Percentiles rank a stretch among this genome's conserved stretches.
Evolutionary conservation across 805 yeast genomes (phyloP).

Genomic region (Osmozyma mogii): DNA sequence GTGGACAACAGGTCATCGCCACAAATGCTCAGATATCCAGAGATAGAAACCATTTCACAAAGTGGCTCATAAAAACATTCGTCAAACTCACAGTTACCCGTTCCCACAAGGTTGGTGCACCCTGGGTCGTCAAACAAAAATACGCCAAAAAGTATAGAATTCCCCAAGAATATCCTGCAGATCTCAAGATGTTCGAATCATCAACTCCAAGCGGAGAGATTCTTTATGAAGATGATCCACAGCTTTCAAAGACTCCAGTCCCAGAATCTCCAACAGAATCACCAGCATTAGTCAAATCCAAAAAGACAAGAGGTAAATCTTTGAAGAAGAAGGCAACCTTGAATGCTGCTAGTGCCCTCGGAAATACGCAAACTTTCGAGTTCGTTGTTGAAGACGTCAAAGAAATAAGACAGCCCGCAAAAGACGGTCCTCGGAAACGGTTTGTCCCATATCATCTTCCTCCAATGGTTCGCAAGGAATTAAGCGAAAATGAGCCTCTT

Average conservation of each 20-base stretch:
- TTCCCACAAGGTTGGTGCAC: conserved; percentile 82
- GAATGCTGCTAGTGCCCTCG: conserved; percentile 4
- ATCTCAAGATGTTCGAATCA: conserved; percentile 33
- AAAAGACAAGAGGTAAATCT: conserved; percentile 8
- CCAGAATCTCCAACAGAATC: conserved; percentile 1
- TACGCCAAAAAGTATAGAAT: conserved; percentile 67
- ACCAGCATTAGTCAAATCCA: conserved; percentile 4
- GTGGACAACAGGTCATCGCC: conserved; percentile 54
- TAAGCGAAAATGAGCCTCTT: conserved; percentile 7
- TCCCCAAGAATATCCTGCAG: conserved; percentile 50
- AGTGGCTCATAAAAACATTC: conserved; percentile 83
- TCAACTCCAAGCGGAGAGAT: conserved; percentile 12
- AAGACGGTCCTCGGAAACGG: conserved; percentile 8
- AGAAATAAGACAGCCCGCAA: conserved; percentile 1
- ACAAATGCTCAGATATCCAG: conserved; percentile 69
- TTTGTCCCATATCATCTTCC: conserved; percentile 13
- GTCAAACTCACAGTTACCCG: conserved; percentile 71
- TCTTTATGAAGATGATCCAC: conserved; percentile 12
- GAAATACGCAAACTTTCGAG: too few relatives aligned
- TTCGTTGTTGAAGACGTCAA: neutral
- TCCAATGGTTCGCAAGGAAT: conserved; percentile 7
- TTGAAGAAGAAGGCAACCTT: conserved; percentile 9
- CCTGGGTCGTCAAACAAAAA: conserved; percentile 85
- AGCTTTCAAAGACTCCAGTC: conserved; percentile 4
- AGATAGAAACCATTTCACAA: conserved; percentile 82